Evolutionary conservation across 257 asterid species (phyloP), one percentile per base, ranked within the genome.

Genomic region (Apocynum venetum): DNA sequence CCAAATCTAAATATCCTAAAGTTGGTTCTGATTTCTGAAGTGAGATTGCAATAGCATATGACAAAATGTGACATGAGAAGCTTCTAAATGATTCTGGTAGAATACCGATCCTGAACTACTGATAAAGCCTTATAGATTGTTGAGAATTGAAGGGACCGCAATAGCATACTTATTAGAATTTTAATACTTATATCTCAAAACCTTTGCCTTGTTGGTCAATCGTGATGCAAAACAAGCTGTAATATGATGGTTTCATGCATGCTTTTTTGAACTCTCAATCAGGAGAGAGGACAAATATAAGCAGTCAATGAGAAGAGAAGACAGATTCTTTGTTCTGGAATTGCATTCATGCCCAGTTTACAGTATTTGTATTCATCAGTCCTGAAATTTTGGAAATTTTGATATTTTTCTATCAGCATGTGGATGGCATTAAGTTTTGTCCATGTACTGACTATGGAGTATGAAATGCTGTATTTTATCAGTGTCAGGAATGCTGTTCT

Each of bases 401-500:
- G 61, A 4, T 15, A 10, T 73, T 2, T 35, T 6, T 7, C 35
- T 36, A 13, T 51, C 43, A 4, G 5, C 7, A 53, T 38, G 19
- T 73, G 20, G 4, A 40, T 73, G 41, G 8, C 53, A 38, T 74
- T 13, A 36, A 55, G 20, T 25, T 40, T 5, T 47, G 3, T 3
- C 44, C 53, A 49, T 31, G 14, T 59, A 48, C 73, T 55, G 17
- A 31, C 38, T 64, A 36, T 56, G 40, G 17, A 31, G 46, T 64
- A 36, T 56, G 40, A 41, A 49, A 44, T 8, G 19, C 8, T 40
- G 12, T 47, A 25, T 61, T 31, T 73, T 15, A 46, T 46, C 53
- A 40, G 67, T 47, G 17, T 25, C 48, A 66, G 52, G n/a, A 69
- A n/a, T 70, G 53, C 70, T 25, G 31, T 25, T 73, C 71, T 76